Conservation (phyloP, 169 alveolate genomes). For the Cystoisospora suis region DNA sequence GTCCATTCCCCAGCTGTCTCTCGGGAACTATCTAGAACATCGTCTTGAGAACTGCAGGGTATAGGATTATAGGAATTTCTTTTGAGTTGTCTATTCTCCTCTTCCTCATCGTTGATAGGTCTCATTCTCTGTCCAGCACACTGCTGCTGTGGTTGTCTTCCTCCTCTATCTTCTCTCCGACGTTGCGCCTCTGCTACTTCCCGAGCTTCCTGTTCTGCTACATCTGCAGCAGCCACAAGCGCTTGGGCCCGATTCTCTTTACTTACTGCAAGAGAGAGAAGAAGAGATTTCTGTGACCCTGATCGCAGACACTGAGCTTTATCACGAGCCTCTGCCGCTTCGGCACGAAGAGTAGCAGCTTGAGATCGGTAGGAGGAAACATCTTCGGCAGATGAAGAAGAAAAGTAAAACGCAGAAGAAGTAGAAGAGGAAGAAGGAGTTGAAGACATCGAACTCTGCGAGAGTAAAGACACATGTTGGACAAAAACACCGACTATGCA, state of each 20-base stretch:
- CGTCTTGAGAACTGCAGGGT: too few relatives aligned
- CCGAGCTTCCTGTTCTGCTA: conserved; percentile 11
- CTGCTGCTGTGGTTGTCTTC: too few relatives aligned
- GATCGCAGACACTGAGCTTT: neutral
- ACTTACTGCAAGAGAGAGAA: neutral
- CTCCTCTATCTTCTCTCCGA: neutral
- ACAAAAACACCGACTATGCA: too few relatives aligned
- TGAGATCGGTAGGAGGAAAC: neutral
- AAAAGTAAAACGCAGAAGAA: neutral
- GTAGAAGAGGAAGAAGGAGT: too few relatives aligned
- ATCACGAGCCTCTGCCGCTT: conserved; percentile 5
- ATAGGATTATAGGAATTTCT: too few relatives aligned
- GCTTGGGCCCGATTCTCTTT: neutral
- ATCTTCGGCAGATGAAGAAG: neutral
- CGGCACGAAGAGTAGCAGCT: neutral
- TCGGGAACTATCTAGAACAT: too few relatives aligned
- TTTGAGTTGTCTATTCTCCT: too few relatives aligned
- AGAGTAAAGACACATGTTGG: too few relatives aligned
- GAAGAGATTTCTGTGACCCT: neutral
- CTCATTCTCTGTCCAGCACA: too few relatives aligned
- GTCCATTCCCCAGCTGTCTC: too few relatives aligned
- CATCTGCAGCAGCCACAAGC: neutral
- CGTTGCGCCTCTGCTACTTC: neutral
- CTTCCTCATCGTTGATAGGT: neutral
- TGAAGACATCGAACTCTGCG: too few relatives aligned